These are phyloP conservation scores for Magnolia changhungtana DNA, from an alignment of 164 flowering plant species.

Conservation along the genomic window DNA sequence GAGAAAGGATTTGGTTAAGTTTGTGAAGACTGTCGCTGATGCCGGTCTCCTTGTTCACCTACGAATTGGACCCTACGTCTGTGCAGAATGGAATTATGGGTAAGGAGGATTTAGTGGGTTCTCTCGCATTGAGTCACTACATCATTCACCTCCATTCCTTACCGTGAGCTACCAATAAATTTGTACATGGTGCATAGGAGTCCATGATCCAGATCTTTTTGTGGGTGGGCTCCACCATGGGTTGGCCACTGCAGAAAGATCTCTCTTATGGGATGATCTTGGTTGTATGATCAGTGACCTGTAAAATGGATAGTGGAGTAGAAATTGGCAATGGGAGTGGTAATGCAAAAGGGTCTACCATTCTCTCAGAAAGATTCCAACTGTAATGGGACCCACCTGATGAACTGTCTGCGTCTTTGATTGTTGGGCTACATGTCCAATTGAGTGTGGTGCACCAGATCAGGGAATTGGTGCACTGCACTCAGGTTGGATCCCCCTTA, in stretches of 20 bases:
- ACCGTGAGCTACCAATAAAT: neutral
- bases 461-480: neutral
- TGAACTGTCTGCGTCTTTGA: neutral
- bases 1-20: slow-evolving; percentile 77
- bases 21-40: slow-evolving; percentile 65
- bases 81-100: slow-evolving; percentile 99
- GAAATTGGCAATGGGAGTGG: too few species aligned
- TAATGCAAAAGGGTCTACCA: too few species aligned
- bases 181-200: neutral
- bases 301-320: too few species aligned
- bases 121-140: neutral
- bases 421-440: neutral
- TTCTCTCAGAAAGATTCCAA: too few species aligned
- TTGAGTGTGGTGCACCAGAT: neutral
- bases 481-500: neutral
- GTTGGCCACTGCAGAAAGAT: neutral
- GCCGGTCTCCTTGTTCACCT: slow-evolving; percentile 87
- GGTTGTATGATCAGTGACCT: too few species aligned
- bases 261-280: too few species aligned
- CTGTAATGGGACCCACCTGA: neutral
- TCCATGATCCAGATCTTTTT: neutral
- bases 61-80: slow-evolving; percentile 91
- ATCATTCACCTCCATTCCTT: neutral
- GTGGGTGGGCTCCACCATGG: neutral
- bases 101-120: slow-evolving; percentile 14